Conservation (phyloP, 2,329 filamentous ascomycete species). For the Ophiocordyceps polyrhachis-furcata region DNA sequence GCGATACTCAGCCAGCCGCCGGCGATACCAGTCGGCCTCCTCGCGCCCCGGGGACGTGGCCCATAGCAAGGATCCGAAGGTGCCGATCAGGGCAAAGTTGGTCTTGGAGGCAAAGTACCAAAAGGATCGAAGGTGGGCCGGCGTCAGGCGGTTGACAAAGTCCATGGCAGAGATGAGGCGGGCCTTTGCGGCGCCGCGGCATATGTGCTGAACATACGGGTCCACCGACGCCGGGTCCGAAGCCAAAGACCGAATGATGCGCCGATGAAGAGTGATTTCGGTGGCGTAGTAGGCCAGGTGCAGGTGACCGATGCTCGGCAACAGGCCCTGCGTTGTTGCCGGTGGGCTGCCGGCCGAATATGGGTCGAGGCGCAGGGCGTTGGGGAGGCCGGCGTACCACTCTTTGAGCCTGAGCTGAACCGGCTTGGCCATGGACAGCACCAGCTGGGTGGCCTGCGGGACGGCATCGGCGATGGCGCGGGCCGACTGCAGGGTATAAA, state of each 20-base stretch:
- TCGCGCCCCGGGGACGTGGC: conserved; percentile 74
- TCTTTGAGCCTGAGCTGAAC: conserved; percentile 70
- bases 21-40: conserved; percentile 83
- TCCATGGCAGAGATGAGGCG: conserved; percentile 92
- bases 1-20: conserved; percentile 70
- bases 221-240: conserved; percentile 32
- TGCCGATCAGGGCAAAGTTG: conserved; percentile 89
- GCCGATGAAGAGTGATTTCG: conserved; percentile 81
- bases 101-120: conserved; percentile 82
- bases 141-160: conserved; percentile 82
- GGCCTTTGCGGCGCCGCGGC: conserved; percentile 82
- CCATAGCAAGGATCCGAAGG: conserved; percentile 78
- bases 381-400: conserved; percentile 57
- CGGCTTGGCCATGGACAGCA: conserved; percentile 59
- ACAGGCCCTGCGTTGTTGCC: conserved; percentile 15
- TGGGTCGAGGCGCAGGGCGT: conserved; percentile 46
- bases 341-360: conserved; percentile 12
- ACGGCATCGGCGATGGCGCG: conserved; percentile 48
- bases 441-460: conserved; percentile 49
- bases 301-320: conserved; percentile 54
- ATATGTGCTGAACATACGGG: conserved; percentile 76
- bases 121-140: conserved; percentile 71
- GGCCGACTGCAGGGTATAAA: conserved; percentile 65
- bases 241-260: conserved; percentile 66
- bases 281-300: conserved; percentile 88